These are phyloP conservation scores for Catenaria anguillulae DNA, from an alignment of 371 early-diverging fungal species.

Conservation along the genomic window DNA sequence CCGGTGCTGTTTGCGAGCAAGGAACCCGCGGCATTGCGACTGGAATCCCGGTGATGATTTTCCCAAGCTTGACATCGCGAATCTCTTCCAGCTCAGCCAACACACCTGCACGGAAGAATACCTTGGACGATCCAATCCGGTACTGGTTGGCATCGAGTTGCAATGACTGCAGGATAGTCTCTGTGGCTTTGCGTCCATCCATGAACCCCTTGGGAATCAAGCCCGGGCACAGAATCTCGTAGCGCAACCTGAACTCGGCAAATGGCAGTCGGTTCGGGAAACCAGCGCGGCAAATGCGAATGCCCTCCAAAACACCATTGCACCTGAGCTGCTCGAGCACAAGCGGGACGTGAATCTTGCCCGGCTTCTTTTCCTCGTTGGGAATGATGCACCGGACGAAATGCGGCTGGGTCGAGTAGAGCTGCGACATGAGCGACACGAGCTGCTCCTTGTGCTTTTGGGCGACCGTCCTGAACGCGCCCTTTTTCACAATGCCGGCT, in stretches of 20 bases:
- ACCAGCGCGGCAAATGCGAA: slow-evolving; percentile 96
- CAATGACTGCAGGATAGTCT: slow-evolving; percentile 53
- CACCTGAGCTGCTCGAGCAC: slow-evolving; percentile 96
- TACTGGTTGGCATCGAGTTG: slow-evolving; percentile 61
- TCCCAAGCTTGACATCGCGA: slow-evolving; percentile 68
- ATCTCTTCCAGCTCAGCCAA: slow-evolving; percentile 93
- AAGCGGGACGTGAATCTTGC: slow-evolving; percentile 60
- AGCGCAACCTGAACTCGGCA: slow-evolving; percentile 89
- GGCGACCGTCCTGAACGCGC: slow-evolving; percentile 89
- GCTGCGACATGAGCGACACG: slow-evolving; percentile 68
- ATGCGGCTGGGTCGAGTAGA: slow-evolving; percentile 90
- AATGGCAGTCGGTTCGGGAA: slow-evolving; percentile 92
- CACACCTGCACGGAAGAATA: slow-evolving; percentile 98
- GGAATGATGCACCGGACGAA: slow-evolving; percentile 98
- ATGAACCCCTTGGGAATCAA: slow-evolving; percentile 65
- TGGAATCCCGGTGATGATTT: slow-evolving; percentile 73
- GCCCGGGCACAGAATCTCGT: slow-evolving; percentile 74
- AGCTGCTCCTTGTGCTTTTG: slow-evolving; percentile 96
- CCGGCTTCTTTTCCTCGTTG: slow-evolving; percentile 83
- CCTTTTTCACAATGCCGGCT: slow-evolving; percentile 35
- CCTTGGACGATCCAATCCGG: slow-evolving; percentile 86
- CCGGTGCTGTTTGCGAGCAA: slow-evolving; percentile 57
- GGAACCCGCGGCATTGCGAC: slow-evolving; percentile 67
- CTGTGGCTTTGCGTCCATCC: slow-evolving; percentile 72
- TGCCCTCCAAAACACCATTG: slow-evolving; percentile 99